Conservation (phyloP, 495 filamentous ascomycete genomes). For the Aspergillus heteromorphus region DNA sequence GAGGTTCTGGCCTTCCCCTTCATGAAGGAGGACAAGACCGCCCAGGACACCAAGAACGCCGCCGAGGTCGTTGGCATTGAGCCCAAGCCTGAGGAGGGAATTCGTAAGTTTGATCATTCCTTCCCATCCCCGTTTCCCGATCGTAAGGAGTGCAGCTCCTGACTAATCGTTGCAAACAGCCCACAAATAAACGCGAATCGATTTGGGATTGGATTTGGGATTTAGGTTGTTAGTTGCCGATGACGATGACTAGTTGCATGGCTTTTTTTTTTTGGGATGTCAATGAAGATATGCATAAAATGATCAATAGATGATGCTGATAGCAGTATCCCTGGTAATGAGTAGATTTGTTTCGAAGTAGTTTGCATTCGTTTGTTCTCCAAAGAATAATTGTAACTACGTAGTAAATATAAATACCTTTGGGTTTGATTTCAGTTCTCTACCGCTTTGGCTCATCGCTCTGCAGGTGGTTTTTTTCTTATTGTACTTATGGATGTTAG, state of each 20-base stretch:
- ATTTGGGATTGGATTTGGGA: slow-evolving; percentile 7
- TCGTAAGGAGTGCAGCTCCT: neutral
- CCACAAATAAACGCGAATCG: slow-evolving; percentile 2
- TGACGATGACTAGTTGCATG: slow-evolving; percentile 12
- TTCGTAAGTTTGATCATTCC: slow-evolving; percentile 49
- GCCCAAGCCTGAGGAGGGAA: slow-evolving; percentile 62
- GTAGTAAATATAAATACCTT: too few relatives aligned
- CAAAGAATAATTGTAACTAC: too few relatives aligned
- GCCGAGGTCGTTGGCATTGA: slow-evolving; percentile 62
- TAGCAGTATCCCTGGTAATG: neutral
- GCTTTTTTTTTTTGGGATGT: slow-evolving; percentile 7
- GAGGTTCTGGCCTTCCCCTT: slow-evolving; percentile 92
- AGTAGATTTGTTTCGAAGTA: neutral
- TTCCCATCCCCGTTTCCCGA: too few relatives aligned
- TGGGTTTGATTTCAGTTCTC: too few relatives aligned
- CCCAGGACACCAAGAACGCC: slow-evolving; percentile 47
- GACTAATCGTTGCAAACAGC: neutral
- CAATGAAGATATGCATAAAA: slow-evolving; percentile 12
- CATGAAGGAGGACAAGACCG: slow-evolving; percentile 65
- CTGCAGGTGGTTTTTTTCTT: too few relatives aligned
- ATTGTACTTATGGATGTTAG: too few relatives aligned
- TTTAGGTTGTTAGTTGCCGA: slow-evolving; percentile 4
- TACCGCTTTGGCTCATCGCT: too few relatives aligned
- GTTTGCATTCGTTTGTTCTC: too few relatives aligned
- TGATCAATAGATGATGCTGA: slow-evolving; percentile 5